Conservation (phyloP, 1,284 basidiomycete species). For the Agaricales sp. region DNA sequence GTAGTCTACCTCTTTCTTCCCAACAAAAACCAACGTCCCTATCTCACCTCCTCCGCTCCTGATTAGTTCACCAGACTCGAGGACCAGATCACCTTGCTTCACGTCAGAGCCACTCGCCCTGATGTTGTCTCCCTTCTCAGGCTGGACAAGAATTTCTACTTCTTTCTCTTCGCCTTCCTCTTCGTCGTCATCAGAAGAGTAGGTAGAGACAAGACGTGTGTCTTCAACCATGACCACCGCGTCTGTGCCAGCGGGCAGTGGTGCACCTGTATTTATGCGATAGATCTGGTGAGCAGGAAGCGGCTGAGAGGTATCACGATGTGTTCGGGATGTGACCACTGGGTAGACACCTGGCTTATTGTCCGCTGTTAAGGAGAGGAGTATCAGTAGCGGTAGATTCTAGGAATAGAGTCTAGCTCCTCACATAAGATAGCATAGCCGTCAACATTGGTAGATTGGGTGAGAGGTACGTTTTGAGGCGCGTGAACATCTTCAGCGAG, state of each 20-base stretch:
- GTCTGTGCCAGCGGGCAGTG: constrained; percentile 66
- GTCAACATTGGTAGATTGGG: constrained; percentile 74
- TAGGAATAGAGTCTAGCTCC: neutral
- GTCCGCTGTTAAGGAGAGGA: no score
- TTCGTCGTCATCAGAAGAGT: constrained; percentile 22
- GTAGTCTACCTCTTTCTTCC: constrained; percentile 57
- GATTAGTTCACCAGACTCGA: constrained; percentile 53
- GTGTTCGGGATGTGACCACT: constrained; percentile 56
- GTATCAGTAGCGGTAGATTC: neutral
- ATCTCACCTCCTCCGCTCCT: constrained; percentile 70
- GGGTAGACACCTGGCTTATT: constrained; percentile 55
- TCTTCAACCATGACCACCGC: constrained; percentile 90
- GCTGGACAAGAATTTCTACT: constrained; percentile 56
- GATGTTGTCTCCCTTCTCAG: constrained; percentile 64
- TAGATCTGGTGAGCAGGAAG: constrained; percentile 44
- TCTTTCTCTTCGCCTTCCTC: constrained; percentile 57
- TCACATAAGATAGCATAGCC: constrained; percentile 73
- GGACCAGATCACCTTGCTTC: constrained; percentile 51
- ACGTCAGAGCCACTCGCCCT: constrained; percentile 70
- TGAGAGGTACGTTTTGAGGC: constrained; percentile 48
- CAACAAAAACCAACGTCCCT: constrained; percentile 77
- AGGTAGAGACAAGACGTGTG: constrained; percentile 55
- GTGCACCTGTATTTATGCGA: constrained; percentile 72
- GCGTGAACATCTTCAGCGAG: constrained; percentile 70
- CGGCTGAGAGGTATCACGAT: constrained; percentile 27